Percentiles rank a stretch among this genome's conserved stretches.
phyloP scores from a whole-genome alignment of 1,139 yeast species.

The Sugiyamaella grinbergsii region DNA sequence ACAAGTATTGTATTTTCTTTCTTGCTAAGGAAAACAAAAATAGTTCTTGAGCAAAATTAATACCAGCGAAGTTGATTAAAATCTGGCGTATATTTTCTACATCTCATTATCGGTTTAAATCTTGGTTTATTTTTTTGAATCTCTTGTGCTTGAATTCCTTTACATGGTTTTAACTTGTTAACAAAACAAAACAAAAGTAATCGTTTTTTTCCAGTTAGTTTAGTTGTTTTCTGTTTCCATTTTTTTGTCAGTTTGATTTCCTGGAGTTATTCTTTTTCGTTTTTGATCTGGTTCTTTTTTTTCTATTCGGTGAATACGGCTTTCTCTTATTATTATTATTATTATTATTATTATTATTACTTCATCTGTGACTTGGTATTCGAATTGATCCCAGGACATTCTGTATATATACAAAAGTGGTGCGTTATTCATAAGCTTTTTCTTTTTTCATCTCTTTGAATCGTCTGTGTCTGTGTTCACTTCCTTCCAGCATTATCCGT shows the following conservation, averaged over 20 bases:
- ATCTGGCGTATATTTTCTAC: too few relatives aligned
- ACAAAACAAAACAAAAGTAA: background rate
- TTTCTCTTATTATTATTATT: constrained; percentile 4
- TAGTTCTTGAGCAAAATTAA: too few relatives aligned
- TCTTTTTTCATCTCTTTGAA: background rate
- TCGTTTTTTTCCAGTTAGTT: background rate
- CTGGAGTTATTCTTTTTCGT: constrained; percentile 1
- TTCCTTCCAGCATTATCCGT: constrained; percentile 2
- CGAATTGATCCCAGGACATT: constrained; percentile 1
- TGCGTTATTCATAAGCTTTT: background rate
- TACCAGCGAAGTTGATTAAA: too few relatives aligned
- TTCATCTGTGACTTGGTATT: background rate
- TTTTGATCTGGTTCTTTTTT: constrained; percentile 4
- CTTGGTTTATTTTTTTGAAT: too few relatives aligned
- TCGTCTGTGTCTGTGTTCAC: constrained; percentile 2
- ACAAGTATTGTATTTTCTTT: too few relatives aligned
- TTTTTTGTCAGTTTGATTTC: constrained; percentile 6
- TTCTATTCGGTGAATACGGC: background rate
- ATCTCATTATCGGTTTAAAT: too few relatives aligned
- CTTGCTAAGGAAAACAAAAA: too few relatives aligned
- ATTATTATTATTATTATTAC: too few relatives aligned
- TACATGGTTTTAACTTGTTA: background rate
- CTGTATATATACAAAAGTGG: constrained; percentile 1
- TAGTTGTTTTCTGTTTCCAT: constrained; percentile 1
- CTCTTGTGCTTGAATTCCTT: too few relatives aligned